Base-by-base conservation (phyloP, 352 stramenopile genomes). In the Phytophthora meadii region DNA sequence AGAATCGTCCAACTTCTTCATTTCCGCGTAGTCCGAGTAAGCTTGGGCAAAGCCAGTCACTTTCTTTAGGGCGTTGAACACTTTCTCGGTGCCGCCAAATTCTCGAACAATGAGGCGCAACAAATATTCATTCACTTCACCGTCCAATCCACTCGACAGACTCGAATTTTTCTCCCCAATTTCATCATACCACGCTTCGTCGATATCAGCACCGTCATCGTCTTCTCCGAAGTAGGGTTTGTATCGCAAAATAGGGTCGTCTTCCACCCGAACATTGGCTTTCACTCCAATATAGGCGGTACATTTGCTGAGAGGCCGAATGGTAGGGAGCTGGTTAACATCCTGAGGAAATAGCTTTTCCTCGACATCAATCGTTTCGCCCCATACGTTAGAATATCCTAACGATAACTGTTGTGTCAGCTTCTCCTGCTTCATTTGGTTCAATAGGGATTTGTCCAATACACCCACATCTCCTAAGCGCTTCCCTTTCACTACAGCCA, bases 191-290 rank as follows among this genome's bases (percentile, higher is more conserved):
- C 83, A 76, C 42, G 82, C 83, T 28, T 89, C 59, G 32, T 93
- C 84, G 30, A 94, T 94, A 45, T 82, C 81, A 49, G 80, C 87
- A 17, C 88, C 88, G 27, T 82, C 77, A 44, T 98, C 92, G 48
- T 98, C 79, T 66, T 98, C 94, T 17, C 90, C 92, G 70, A 98
- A 98, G 70, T 97, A 98, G 7, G 92, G 94, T 22, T 97, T 79
- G 61, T 95, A 92, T 1, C 87, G 81, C 47, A 98, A 63, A 54
- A 94, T 89, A n/a, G 82, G 76, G 58, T 98, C 88, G 61, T 98
- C 93, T 49, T 97, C 88, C 6, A 91, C 81, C 8, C 76, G 78
- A 61, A 92, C 76, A 61, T 90, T 95, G 6, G 69, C 63, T 48
- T 85, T 91, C 30, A 97, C 48, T 9, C 83, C 84, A 1, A 88